Conservation (phyloP, 78 protist genomes). For the Pigoraptor vietnamica region DNA sequence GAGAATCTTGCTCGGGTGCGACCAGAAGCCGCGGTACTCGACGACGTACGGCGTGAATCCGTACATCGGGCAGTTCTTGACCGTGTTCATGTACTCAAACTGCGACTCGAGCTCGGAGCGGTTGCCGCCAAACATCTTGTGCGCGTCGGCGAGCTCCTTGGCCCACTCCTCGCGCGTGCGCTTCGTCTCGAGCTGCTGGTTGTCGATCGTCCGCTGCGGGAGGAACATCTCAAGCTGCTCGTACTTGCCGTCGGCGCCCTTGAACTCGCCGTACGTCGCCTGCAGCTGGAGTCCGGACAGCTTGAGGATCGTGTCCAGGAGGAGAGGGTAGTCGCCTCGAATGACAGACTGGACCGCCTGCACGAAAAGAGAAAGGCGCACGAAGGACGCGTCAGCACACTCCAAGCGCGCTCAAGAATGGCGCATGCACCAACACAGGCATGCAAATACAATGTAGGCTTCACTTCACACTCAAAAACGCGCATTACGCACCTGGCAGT, state of each 20-base stretch:
- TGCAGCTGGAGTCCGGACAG: constrained; percentile 5
- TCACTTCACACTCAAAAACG: neutral
- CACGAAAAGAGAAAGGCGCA: neutral
- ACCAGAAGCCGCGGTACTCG: constrained; percentile 8
- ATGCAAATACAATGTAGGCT: neutral
- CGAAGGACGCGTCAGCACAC: neutral
- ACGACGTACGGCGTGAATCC: neutral
- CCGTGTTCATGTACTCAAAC: neutral
- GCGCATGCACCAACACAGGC: neutral
- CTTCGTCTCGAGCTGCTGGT: neutral
- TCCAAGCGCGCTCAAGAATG: neutral
- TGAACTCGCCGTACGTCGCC: neutral
- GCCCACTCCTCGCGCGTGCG: neutral
- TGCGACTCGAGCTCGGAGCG: neutral
- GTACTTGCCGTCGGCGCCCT: neutral
- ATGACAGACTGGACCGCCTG: constrained; percentile 3
- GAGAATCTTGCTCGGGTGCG: neutral
- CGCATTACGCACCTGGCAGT: neutral
- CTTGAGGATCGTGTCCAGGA: neutral
- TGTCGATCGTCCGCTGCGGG: neutral
- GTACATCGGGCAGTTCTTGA: neutral
- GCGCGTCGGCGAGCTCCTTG: neutral
- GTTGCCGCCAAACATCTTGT: neutral
- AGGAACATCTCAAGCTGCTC: neutral
- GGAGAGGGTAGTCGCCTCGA: neutral